Evolutionary conservation across 768 basidiomycete species (phyloP), one percentile per base, ranked within the genome.

Genomic region (Podaxis mareebaensis): DNA sequence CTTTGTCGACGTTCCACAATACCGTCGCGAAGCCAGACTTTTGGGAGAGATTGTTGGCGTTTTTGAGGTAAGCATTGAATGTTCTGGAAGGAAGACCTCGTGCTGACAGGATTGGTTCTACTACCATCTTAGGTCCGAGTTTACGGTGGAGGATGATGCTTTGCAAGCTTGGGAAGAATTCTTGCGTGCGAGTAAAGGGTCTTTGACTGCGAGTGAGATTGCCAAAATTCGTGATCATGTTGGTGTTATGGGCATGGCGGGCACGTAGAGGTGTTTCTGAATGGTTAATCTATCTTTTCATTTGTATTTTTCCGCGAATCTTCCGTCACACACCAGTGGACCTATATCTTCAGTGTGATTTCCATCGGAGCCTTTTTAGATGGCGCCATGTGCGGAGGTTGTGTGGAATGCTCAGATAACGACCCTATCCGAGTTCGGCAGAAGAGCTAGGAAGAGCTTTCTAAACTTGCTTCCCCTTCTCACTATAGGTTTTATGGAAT

Each of bases 201-300:
- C 83, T 28, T 81, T 99, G 69, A 91, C 86, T 17, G 87, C 93
- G 0, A 87, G 81, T 64, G 93, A 98, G 72, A 93, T 97, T 61
- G 96, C 96, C 13, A 92, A 85, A 79, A 95, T 98, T 69, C 84
- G 96, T 53, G 96, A 98, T 73, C 80, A 82, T 22, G 91, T 95
- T 17, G 95, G 95, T 4, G 83, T 96, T 26, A 81, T 87, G 46
- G 95, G 95, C 30, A 95, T 96, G 94, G 91, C 88, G 22, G 94
- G 94, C 12, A 88, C 84, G 58, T 93, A 63, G 26, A 6, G 26
- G 13, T 20, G 13, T 51, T 22, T 48, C 13, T 6, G 33, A 33
- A 28, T 13, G 13, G 39, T 24, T 56, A 38, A 20, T 48, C 17
- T 55, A n/a, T 40, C 28, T n/a, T 53, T n/a, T 48, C 20, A 15